phyloP scores from a whole-genome alignment of 257 asterid genomes.

The Primulina eburnea region DNA sequence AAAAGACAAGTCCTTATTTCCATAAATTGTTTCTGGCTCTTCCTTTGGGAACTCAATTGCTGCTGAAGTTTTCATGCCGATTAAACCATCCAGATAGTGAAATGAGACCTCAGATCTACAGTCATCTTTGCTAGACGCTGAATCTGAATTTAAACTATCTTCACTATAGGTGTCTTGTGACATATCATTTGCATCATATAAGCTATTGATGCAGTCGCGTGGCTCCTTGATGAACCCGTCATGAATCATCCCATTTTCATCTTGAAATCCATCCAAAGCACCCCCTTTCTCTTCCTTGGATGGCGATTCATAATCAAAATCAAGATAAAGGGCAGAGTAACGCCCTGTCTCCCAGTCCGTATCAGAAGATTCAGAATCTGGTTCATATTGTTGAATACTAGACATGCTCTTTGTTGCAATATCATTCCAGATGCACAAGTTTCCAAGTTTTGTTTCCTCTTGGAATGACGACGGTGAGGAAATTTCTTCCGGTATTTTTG shows the following conservation, averaged over 20 bases:
- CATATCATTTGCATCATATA: slow-evolving; percentile 30
- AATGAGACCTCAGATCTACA: slow-evolving; percentile 27
- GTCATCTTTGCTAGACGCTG: slow-evolving; percentile 28
- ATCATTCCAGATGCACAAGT: slow-evolving; percentile 13
- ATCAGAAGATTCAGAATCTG: slow-evolving; percentile 42
- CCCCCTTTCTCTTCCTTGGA: slow-evolving; percentile 16
- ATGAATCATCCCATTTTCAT: background rate
- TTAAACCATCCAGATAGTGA: slow-evolving; percentile 18
- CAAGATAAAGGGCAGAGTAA: slow-evolving; percentile 32
- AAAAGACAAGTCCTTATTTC: slow-evolving; percentile 6
- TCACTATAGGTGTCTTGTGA: slow-evolving; percentile 36
- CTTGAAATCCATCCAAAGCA: slow-evolving; percentile 25
- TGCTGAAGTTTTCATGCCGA: slow-evolving; percentile 4
- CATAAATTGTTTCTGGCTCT: slow-evolving; percentile 19
- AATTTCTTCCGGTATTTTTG: slow-evolving; percentile 7
- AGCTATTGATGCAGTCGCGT: slow-evolving; percentile 15
- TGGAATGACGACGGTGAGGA: slow-evolving; percentile 5
- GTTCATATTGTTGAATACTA: slow-evolving; percentile 23
- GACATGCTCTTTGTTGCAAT: slow-evolving; percentile 19
- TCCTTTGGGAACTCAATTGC: slow-evolving; percentile 14
- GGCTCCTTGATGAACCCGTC: slow-evolving; percentile 22
- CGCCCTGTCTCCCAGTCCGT: slow-evolving; percentile 52
- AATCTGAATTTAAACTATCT: slow-evolving; percentile 33
- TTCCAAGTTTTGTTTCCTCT: slow-evolving; percentile 15
- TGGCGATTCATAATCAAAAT: slow-evolving; percentile 29